Percentiles rank a stretch among this genome's conserved stretches.
Evolutionary conservation across 2,329 filamentous ascomycete genomes (phyloP).

Genomic region (Botrytis elliptica): DNA sequence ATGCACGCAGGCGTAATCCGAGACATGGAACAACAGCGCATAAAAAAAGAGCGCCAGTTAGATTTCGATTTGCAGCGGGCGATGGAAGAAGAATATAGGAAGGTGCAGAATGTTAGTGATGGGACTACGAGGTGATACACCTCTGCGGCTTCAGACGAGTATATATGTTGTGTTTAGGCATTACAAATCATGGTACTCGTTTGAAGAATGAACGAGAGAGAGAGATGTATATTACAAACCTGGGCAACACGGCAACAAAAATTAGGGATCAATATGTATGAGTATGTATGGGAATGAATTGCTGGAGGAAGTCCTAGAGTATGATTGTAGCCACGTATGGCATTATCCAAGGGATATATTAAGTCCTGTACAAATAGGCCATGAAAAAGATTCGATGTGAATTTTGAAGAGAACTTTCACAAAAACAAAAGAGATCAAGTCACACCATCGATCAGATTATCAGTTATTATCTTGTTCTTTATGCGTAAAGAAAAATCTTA

Average conservation of each 20-base stretch:
- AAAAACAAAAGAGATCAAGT: neutral
- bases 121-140: conserved; percentile 28
- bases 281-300: neutral
- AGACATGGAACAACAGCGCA: conserved; percentile 88
- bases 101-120: conserved; percentile 75
- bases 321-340: neutral
- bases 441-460: neutral
- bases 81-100: conserved; percentile 86
- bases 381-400: neutral
- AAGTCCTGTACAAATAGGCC: neutral
- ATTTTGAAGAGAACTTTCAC: neutral
- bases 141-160: conserved; percentile 1
- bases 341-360: neutral
- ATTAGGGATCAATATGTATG: neutral
- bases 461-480: conserved; percentile 16
- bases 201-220: neutral
- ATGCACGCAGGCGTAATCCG: conserved; percentile 96
- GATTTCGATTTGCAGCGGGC: conserved; percentile 91
- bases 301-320: neutral
- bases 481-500: conserved; percentile 12
- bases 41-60: conserved; percentile 86
- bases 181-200: neutral
- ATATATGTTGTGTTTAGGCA: neutral
- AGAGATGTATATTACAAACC: neutral
- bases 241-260: neutral